phyloP scores from a whole-genome alignment of 2,329 filamentous ascomycete genomes.

The Hypoxylon sp. region DNA sequence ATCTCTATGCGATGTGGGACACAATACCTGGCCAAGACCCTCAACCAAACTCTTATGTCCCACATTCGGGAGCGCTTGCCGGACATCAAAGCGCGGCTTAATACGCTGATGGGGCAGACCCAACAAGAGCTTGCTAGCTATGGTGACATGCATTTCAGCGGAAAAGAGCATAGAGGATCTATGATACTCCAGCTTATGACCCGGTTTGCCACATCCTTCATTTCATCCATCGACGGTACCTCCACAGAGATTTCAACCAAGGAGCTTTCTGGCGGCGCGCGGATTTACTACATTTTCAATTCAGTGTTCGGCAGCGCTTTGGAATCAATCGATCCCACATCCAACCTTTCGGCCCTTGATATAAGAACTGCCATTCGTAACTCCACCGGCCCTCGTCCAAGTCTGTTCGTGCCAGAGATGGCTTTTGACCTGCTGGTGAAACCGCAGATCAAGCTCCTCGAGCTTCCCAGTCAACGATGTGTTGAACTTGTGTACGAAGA shows the following conservation, averaged over 20 bases:
- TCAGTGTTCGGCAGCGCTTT: conserved; percentile 97
- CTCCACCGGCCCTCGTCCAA: conserved; percentile 93
- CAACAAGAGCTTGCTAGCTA: conserved; percentile 98
- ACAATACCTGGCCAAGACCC: conserved; percentile 89
- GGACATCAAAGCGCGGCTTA: conserved; percentile 96
- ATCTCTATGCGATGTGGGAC: conserved; percentile 94
- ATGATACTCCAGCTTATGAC: conserved; percentile 98
- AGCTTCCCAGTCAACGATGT: conserved; percentile 93
- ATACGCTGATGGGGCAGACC: conserved; percentile 99
- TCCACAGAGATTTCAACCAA: conserved; percentile 99
- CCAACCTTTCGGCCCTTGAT: conserved; percentile 91
- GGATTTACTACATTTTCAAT: conserved; percentile 99
- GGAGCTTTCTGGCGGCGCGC: conserved; percentile 91
- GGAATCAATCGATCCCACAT: conserved; percentile 94
- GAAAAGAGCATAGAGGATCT: conserved; percentile 94
- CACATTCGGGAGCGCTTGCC: conserved; percentile 96
- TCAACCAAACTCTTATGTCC: conserved; percentile 94
- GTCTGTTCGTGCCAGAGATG: conserved; percentile 95
- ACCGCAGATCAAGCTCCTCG: conserved; percentile 96
- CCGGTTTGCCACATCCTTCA: conserved; percentile 95
- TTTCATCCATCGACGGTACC: conserved; percentile 97
- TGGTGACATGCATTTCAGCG: conserved; percentile 96
- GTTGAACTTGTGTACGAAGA: conserved; percentile 99
- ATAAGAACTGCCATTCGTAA: conserved; percentile 98
- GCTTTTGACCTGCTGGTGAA: conserved; percentile 98